Conservation (phyloP, 805 yeast species). For the Candida rishiriensis region DNA sequence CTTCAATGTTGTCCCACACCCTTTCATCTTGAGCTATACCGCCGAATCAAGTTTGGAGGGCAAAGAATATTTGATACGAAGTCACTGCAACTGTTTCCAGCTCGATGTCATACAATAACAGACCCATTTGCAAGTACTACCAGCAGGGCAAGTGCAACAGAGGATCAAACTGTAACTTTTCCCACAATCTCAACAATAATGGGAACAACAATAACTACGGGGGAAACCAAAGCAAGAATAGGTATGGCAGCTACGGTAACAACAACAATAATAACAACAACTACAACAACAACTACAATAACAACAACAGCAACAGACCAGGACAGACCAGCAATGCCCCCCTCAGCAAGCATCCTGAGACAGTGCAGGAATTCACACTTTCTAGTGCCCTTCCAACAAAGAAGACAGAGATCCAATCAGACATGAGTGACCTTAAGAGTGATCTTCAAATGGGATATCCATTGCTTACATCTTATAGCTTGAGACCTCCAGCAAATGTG, state of each 20-base stretch:
- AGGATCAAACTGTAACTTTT: constrained; percentile 40
- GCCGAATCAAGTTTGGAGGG: too few relatives aligned
- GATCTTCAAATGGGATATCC: constrained; percentile 4
- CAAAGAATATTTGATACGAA: too few relatives aligned
- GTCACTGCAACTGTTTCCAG: too few relatives aligned
- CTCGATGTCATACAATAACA: constrained; percentile 17
- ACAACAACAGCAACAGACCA: not conserved
- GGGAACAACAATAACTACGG: constrained; percentile 5
- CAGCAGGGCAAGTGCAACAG: constrained; percentile 37
- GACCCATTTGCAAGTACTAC: constrained; percentile 39
- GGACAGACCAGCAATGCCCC: not conserved
- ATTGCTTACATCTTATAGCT: constrained; percentile 42
- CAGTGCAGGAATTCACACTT: constrained; percentile 1
- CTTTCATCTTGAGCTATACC: too few relatives aligned
- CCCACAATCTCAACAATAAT: constrained; percentile 27
- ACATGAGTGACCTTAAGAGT: constrained; percentile 12
- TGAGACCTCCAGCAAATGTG: constrained; percentile 42
- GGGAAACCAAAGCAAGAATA: constrained; percentile 31
- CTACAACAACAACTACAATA: constrained; percentile 2
- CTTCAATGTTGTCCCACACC: too few relatives aligned
- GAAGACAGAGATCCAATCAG: constrained; percentile 20
- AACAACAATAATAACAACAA: constrained; percentile 14
- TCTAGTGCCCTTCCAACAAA: not conserved
- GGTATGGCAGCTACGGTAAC: constrained; percentile 35
- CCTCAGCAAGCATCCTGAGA: constrained; percentile 3